phyloP scores from a whole-genome alignment of 1,139 yeast species.

The Wickerhamiella infanticola region DNA sequence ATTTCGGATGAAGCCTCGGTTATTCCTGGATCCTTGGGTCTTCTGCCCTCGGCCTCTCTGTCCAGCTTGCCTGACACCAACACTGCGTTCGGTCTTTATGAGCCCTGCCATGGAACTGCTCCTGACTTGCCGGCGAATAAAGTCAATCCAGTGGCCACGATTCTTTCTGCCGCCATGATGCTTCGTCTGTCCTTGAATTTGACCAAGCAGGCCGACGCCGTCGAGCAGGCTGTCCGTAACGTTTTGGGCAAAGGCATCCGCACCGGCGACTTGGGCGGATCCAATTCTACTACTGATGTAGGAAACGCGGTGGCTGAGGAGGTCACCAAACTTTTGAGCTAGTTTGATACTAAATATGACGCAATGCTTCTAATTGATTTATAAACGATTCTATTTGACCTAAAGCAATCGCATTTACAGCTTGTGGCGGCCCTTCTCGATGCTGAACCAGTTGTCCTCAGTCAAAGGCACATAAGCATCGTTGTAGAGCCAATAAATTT shows the following conservation, averaged over 20 bases:
- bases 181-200: slow-evolving; percentile 73
- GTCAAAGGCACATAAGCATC: slow-evolving; percentile 43
- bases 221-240: slow-evolving; percentile 73
- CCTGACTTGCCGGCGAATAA: slow-evolving; percentile 80
- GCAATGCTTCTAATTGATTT: background rate
- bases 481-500: slow-evolving; percentile 54
- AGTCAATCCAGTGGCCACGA: slow-evolving; percentile 91
- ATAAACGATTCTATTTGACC: background rate
- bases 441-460: slow-evolving; percentile 37
- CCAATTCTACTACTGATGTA: slow-evolving; percentile 66
- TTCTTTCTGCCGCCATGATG: slow-evolving; percentile 95
- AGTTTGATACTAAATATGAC: background rate
- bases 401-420: slow-evolving; percentile 11
- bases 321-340: slow-evolving; percentile 36
- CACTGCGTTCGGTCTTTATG: slow-evolving; percentile 87
- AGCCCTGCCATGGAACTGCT: slow-evolving; percentile 98
- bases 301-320: slow-evolving; percentile 82
- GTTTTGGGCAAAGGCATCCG: slow-evolving; percentile 73
- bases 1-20: slow-evolving; percentile 96
- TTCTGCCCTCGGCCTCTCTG: slow-evolving; percentile 89
- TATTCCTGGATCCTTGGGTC: slow-evolving; percentile 92
- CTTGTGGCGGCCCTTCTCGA: slow-evolving; percentile 19
- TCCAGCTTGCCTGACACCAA: slow-evolving; percentile 91
- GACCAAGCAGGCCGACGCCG: slow-evolving; percentile 69
- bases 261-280: slow-evolving; percentile 84